A percentile compares a stretch with the other conserved stretches of the same genome.
Evolutionary conservation across 1,139 yeast genomes (phyloP).

Genomic region (Protomyces macrosporus): DNA sequence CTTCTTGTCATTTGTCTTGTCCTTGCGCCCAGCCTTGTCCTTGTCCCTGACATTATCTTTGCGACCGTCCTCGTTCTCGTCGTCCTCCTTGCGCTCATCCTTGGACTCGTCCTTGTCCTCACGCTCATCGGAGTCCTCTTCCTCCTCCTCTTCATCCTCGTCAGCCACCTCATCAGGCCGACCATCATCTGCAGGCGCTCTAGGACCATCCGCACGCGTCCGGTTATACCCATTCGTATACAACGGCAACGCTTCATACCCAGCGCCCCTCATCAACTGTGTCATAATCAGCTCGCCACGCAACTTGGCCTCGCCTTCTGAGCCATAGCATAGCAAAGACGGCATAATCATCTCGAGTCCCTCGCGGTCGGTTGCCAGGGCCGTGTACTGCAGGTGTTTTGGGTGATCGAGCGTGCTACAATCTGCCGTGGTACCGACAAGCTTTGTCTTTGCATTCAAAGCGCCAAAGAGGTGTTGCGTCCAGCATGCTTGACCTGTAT

Average conservation of each 20-base stretch:
- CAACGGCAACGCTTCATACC: constrained; percentile 16
- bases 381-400: constrained; percentile 13
- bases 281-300: constrained; percentile 11
- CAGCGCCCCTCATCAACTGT: constrained; percentile 7
- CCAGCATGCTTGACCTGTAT: constrained; percentile 1
- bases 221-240: background rate
- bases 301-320: background rate
- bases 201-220: background rate
- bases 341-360: constrained; percentile 14
- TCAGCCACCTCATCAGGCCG: background rate
- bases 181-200: background rate
- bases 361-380: constrained; percentile 3
- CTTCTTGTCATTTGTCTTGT: no score
- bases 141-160: no score
- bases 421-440: constrained; percentile 14
- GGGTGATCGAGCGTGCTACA: background rate
- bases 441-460: background rate
- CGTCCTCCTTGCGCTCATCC: no score
- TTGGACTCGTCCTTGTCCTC: no score
- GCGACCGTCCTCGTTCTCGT: no score
- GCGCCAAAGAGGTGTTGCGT: background rate
- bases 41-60: no score
- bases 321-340: background rate
- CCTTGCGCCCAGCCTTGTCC: no score
- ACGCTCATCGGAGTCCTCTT: no score